Evolutionary conservation across 2,329 filamentous ascomycete species (phyloP), one percentile per base, ranked within the genome.

Genomic region (Akanthomyces muscarius): DNA sequence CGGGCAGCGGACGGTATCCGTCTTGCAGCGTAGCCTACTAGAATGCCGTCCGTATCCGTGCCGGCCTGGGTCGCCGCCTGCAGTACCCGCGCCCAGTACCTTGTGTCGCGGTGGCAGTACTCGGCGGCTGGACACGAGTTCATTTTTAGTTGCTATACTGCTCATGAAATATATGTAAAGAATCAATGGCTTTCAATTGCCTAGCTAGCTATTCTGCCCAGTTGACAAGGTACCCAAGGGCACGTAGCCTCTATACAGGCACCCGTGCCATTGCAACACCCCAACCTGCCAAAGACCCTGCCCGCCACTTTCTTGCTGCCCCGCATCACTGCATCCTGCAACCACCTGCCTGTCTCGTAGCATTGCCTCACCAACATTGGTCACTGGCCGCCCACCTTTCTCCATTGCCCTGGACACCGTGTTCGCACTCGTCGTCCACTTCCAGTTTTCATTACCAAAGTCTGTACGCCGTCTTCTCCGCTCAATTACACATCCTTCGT

Each of bases 401-500:
- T 48, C 51, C 59, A 55, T 61, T 47, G 30, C 42, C n/a, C 21
- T 41, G 14, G 25, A 38, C 5, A 30, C 30, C 21, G 14, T 13
- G 18, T 25, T 47, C 59, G 51, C 41, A 21, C 30, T 41, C 30
- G 6, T 61, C 42, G 30, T 47, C n/a, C 6, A 38, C n/a, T 54
- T 55, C 42, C 3, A 57, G 54, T 63, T 63, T 63, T 7, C 28
- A 63, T 63, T 63, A 63, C 54, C 38, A 56, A 63, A 63, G 47
- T 14, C 44, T 18, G 18, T 44, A 53, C 5, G 50, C 28, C 11
- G 0, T 38, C 25, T 28, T 44, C 58, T 53, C 58, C 58, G 48
- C 50, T 52, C 25, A 33, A 53, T 61, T 53, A 25, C 45, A 44
- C 23, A 28, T 23, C n/a, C 42, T 33, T 30, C 2, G 41, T 51